These are phyloP conservation scores for Floccularia luteovirens DNA, from an alignment of 768 basidiomycete species.

Conservation along the genomic window DNA sequence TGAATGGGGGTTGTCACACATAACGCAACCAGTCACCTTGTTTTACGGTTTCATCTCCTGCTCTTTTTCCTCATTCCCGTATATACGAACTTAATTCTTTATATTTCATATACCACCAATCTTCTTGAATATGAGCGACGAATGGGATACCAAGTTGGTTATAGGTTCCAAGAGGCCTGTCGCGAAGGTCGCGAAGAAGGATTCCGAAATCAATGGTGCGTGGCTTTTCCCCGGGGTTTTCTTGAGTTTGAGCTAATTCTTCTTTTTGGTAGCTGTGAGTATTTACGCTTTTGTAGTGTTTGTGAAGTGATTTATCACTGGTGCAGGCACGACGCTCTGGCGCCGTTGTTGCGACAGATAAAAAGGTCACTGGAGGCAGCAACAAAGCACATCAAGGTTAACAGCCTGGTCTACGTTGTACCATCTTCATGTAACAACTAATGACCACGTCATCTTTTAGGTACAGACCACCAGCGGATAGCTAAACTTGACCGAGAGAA, in stretches of 20 bases:
- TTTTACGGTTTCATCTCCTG: background rate
- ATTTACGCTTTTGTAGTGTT: background rate
- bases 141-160: conserved; percentile 69
- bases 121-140: conserved; percentile 37
- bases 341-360: conserved; percentile 76
- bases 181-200: conserved; percentile 57
- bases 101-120: conserved; percentile 2
- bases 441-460: conserved; percentile 25
- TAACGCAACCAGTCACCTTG: background rate
- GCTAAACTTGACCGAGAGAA: conserved; percentile 94
- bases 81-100: conserved; percentile 2
- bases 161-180: conserved; percentile 63
- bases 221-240: conserved; percentile 5
- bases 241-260: conserved; percentile 9
- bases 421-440: background rate
- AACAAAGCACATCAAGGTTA: conserved; percentile 77
- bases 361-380: conserved; percentile 56
- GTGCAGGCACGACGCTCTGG: conserved; percentile 67
- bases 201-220: conserved; percentile 48
- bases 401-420: conserved; percentile 8
- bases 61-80: background rate
- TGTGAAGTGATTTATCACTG: conserved; percentile 5
- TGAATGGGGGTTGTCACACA: background rate
- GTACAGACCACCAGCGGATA: conserved; percentile 89
- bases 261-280: conserved; percentile 43